These are phyloP conservation scores for Paecilomyces sp. DNA, from an alignment of 2,329 filamentous ascomycete species.

Conservation along the genomic window DNA sequence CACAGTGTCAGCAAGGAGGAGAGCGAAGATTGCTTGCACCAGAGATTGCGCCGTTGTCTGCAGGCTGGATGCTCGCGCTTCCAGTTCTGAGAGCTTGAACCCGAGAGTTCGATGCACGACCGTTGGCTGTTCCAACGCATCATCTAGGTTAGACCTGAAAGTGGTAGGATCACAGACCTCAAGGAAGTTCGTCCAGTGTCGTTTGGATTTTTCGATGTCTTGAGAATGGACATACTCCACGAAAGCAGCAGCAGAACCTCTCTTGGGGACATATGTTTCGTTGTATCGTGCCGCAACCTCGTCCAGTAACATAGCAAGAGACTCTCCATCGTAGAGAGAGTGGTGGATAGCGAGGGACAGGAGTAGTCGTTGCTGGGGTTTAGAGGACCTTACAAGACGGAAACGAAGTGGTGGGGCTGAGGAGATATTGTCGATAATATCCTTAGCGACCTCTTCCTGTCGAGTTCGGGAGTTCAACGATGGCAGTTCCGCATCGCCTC, in stretches of 20 bases:
- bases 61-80: slow-evolving; percentile 16
- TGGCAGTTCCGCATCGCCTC: slow-evolving; percentile 7
- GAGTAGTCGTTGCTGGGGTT: slow-evolving; percentile 8
- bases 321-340: slow-evolving; percentile 29
- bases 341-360: slow-evolving; percentile 30
- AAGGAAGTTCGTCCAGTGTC: slow-evolving; percentile 19
- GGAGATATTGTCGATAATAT: slow-evolving; percentile 20
- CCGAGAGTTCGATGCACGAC: slow-evolving; percentile 8
- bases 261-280: slow-evolving; percentile 3
- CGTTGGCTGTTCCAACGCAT: slow-evolving; percentile 6
- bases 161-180: slow-evolving; percentile 14
- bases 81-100: slow-evolving; percentile 16
- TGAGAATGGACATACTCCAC: slow-evolving; percentile 20
- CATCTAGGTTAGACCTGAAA: slow-evolving; percentile 5
- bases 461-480: slow-evolving; percentile 4
- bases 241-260: slow-evolving; percentile 16
- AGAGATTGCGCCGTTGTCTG: slow-evolving; percentile 24
- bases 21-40: slow-evolving; percentile 25
- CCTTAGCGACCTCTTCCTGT: slow-evolving; percentile 10
- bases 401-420: slow-evolving; percentile 20
- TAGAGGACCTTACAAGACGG: slow-evolving; percentile 9
- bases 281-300: slow-evolving; percentile 23
- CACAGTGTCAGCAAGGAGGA: slow-evolving; percentile 23
- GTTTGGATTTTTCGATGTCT: slow-evolving; percentile 16
- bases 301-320: slow-evolving; percentile 25